phyloP scores from a whole-genome alignment of 2,329 filamentous ascomycete species.

The Fusarium caatingaense region DNA sequence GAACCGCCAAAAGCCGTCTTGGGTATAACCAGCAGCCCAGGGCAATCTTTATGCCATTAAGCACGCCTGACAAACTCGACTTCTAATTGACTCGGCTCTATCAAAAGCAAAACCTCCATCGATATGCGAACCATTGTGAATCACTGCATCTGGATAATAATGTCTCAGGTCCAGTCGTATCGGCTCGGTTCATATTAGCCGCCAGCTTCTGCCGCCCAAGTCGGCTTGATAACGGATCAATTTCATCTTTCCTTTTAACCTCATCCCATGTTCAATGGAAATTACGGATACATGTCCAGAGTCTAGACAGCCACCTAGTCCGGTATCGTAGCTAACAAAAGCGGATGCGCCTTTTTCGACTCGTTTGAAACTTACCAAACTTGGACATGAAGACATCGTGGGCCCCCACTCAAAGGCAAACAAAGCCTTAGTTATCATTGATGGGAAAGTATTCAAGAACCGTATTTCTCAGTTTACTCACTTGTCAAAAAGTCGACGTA shows the following conservation, averaged over 20 bases:
- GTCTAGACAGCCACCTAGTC: constrained; percentile 3
- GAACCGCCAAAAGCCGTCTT: neutral
- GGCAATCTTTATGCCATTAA: constrained; percentile 2
- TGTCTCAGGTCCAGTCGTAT: constrained; percentile 13
- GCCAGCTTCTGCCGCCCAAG: constrained; percentile 30
- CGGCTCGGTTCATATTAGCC: constrained; percentile 27
- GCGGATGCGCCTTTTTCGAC: constrained; percentile 21
- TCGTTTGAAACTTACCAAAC: constrained; percentile 33
- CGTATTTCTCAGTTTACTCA: neutral
- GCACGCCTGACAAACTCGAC: neutral
- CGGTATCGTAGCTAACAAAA: neutral
- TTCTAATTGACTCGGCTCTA: constrained; percentile 26
- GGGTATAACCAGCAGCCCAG: neutral
- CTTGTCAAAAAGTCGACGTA: neutral
- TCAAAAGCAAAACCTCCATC: constrained; percentile 3
- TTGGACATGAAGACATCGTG: constrained; percentile 21
- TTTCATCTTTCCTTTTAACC: constrained; percentile 17
- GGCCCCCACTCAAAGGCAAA: constrained; percentile 33
- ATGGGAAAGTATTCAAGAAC: neutral
- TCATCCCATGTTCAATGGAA: constrained; percentile 28
- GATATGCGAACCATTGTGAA: constrained; percentile 8
- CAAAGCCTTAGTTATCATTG: neutral
- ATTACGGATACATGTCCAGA: constrained; percentile 15
- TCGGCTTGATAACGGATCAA: constrained; percentile 22
- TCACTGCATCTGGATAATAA: constrained; percentile 13